Percentiles rank a stretch among this genome's conserved stretches.
Evolutionary conservation across 2,329 filamentous ascomycete species (phyloP).

Genomic region (Emergomyces pasteurianus): DNA sequence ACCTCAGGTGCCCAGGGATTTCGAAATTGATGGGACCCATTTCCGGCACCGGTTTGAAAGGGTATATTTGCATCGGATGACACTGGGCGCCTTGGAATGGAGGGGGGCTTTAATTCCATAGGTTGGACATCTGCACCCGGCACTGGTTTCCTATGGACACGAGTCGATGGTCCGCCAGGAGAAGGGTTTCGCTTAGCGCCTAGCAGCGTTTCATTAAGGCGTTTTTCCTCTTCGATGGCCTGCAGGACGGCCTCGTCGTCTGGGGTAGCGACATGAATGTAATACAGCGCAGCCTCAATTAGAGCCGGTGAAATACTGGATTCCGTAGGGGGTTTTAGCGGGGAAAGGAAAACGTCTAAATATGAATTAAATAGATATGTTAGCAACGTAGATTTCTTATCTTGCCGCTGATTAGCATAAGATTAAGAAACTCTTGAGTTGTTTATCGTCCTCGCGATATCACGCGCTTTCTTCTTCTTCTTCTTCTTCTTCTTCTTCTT

Average conservation of each 20-base stretch:
- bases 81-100: neutral
- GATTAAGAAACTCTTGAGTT: neutral
- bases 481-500: neutral
- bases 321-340: slow-evolving; percentile 76
- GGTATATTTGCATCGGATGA: neutral
- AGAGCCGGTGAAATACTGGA: slow-evolving; percentile 74
- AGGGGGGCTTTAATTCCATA: neutral
- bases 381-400: neutral
- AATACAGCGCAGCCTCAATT: slow-evolving; percentile 79
- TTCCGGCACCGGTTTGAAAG: neutral
- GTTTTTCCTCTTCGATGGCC: slow-evolving; percentile 26
- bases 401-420: too few relatives aligned
- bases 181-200: slow-evolving; percentile 5
- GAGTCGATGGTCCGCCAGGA: slow-evolving; percentile 23
- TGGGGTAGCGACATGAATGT: slow-evolving; percentile 64
- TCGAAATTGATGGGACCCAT: neutral
- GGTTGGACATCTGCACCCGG: slow-evolving; percentile 8
- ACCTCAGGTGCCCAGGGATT: neutral
- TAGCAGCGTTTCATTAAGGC: slow-evolving; percentile 10
- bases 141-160: slow-evolving; percentile 30
- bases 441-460: slow-evolving; percentile 8
- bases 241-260: slow-evolving; percentile 39
- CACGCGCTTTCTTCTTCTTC: neutral
- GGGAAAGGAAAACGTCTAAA: slow-evolving; percentile 79
- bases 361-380: slow-evolving; percentile 4